These are phyloP conservation scores for Trichoderma atrobrunneum DNA, from an alignment of 2,329 filamentous ascomycete species.

Conservation along the genomic window DNA sequence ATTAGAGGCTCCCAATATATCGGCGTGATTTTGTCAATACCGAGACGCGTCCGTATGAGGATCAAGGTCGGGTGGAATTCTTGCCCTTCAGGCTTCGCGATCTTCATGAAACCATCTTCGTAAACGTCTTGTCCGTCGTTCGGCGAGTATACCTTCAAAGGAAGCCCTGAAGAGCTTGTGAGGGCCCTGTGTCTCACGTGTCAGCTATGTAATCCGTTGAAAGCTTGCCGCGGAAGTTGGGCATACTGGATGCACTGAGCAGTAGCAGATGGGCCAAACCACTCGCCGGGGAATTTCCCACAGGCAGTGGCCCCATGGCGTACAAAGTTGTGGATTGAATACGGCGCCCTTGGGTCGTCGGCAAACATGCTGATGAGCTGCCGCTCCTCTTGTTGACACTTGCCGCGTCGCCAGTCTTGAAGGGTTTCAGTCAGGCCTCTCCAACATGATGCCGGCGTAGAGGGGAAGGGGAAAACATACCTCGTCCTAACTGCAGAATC, in stretches of 20 bases:
- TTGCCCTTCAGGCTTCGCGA: conserved; percentile 65
- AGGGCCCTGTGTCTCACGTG: conserved; percentile 64
- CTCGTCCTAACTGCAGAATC: conserved; percentile 72
- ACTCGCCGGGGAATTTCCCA: conserved; percentile 93
- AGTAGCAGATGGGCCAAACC: conserved; percentile 98
- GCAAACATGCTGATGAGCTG: conserved; percentile 78
- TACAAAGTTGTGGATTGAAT: conserved; percentile 94
- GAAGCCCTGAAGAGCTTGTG: conserved; percentile 61
- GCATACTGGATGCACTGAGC: conserved; percentile 88
- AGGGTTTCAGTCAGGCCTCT: not conserved
- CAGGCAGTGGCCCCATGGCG: conserved; percentile 81
- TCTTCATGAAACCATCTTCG: conserved; percentile 78
- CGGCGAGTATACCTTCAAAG: conserved; percentile 80
- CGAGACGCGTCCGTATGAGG: conserved; percentile 81
- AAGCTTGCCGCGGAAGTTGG: not conserved
- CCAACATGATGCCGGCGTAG: not conserved
- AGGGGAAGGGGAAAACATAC: conserved; percentile 44
- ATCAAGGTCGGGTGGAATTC: conserved; percentile 81
- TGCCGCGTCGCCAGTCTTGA: conserved; percentile 71
- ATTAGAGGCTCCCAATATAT: conserved; percentile 96
- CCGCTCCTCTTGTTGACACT: conserved; percentile 58
- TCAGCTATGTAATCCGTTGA: not conserved
- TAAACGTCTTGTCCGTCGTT: conserved; percentile 91
- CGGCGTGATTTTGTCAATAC: conserved; percentile 90
- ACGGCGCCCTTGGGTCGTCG: conserved; percentile 80